Evolutionary conservation across 306 rosid genomes (phyloP).

Genomic region (Quercus alba): DNA sequence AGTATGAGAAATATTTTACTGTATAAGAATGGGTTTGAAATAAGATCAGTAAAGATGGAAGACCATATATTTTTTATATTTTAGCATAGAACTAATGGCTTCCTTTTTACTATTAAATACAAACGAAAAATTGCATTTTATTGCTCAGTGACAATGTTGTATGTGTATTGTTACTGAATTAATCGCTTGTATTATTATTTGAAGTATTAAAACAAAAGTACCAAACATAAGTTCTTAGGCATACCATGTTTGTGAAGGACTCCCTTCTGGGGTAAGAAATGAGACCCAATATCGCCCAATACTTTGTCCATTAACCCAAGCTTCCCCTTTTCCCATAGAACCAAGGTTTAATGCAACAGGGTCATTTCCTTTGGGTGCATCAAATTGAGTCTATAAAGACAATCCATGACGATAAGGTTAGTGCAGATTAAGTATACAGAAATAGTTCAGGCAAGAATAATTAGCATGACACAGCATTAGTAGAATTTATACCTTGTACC

Average conservation of each 20-base stretch:
- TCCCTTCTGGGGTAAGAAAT: conserved; percentile 40
- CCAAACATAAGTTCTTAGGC: neutral
- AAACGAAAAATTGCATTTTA: no score
- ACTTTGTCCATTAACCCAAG: conserved; percentile 46
- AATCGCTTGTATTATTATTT: neutral
- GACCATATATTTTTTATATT: no score
- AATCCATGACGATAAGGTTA: neutral
- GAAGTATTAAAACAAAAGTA: neutral
- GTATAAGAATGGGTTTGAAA: no score
- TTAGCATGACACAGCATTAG: neutral
- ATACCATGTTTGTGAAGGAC: conserved; percentile 59
- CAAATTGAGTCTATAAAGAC: conserved; percentile 35
- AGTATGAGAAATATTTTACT: no score
- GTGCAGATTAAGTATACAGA: neutral
- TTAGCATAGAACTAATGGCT: no score
- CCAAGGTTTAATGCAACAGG: conserved; percentile 49
- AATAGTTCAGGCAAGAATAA: neutral
- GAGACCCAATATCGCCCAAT: conserved; percentile 58
- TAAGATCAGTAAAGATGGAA: no score
- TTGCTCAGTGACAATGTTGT: no score
- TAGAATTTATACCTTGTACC: conserved; percentile 44
- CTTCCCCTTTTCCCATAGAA: conserved; percentile 63
- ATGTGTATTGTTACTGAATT: no score
- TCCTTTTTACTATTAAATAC: no score
- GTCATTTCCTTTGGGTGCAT: conserved; percentile 39